Base-by-base conservation (phyloP, 1,284 basidiomycete species). In the Cryptococcus sp. region DNA sequence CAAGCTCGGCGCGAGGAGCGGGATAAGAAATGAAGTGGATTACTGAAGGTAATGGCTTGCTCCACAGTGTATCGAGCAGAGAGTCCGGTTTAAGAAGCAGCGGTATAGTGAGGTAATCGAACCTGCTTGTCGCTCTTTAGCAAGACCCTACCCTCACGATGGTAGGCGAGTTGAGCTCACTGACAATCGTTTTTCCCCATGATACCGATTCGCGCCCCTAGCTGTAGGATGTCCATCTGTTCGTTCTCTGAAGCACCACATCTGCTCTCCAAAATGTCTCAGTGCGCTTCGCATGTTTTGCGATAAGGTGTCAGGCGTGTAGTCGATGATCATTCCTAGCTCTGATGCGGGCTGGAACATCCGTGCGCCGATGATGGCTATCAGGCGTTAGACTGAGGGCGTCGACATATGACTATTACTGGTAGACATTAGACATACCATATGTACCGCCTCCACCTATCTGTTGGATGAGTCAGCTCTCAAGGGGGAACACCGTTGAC, bases 401-500 rank as follows among this genome's bases (percentile, higher is more conserved):
- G 13, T 45, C 42, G 17, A 48, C 46, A 35, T 16, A n/a, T 35
- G 4, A 25, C 25, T 15, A 38, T n/a, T n/a, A 5, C 49, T 35
- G 25, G 11, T 16, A 15, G n/a, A 25, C 11, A 4, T 16, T 35
- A 5, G 3, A 63, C 67, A 23, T 40, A 79, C 76, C 70, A 35
- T 77, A 79, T 10, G 73, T 73, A 0, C 77, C 77, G 7, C 69
- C 75, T 22, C 77, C 77, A 0, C 76, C 77, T 25, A 79, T 69
- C 76, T 78, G 47, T 5, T 3, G 20, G 38, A n/a, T 27, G 54
- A 1, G 19, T 43, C 30, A 55, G 49, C 39, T 19, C 3, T 30
- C 16, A 16, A 22, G 45, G n/a, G n/a, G n/a, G 13, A n/a, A 39
- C 16, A 49, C 17, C 49, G 35, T 54, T 52, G 16, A 13, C n/a